Evolutionary conservation across 352 stramenopile genomes (phyloP), one percentile per base, ranked within the genome.

Genomic region (Globisporangium middletonii): DNA sequence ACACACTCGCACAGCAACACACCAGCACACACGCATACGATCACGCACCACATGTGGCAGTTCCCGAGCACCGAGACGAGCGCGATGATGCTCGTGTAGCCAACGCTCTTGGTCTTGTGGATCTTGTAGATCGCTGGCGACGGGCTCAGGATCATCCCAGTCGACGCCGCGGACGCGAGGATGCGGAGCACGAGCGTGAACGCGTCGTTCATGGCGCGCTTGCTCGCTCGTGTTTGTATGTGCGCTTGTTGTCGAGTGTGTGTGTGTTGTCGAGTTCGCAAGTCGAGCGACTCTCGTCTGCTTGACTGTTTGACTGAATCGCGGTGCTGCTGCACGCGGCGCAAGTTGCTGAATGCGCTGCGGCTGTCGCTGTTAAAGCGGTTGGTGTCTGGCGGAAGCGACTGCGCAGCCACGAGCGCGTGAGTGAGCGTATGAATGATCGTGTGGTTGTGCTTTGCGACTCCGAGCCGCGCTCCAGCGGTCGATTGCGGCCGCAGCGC

Each of bases 1-100:
- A 23, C 23, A 23, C 23, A 23, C 23, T 23, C 23, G 23, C 23
- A 23, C 23, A 23, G 23, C 23, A 23, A 23, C 23, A 23, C 23
- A 23, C 23, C 23, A 23, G 2, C 16, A 44, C 12, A 43, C 11
- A n/a, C 11, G 11, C 13, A 44, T 19, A n/a, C 41, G 41, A 15
- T n/a, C 13, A 50, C 53, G 11, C 38, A 58, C 67, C 66, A 75
- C 61, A 73, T 68, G 57, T 75, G 69, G 7, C 66, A 64, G 44
- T 73, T 80, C 46, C 56, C 67, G 7, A 81, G 67, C 49, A 81
- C 60, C 2, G 72, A 70, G 18, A 72, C 62, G 49, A 81, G 68
- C 28, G 72, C 61, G 42, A 78, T 59, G 51, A 81, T 43, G 8
- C 64, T 78, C 50, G 73, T 65, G 57, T 64, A 57, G 44, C 68